phyloP scores from a whole-genome alignment of 331 rosid genomes.

The Spiraea crenata region DNA sequence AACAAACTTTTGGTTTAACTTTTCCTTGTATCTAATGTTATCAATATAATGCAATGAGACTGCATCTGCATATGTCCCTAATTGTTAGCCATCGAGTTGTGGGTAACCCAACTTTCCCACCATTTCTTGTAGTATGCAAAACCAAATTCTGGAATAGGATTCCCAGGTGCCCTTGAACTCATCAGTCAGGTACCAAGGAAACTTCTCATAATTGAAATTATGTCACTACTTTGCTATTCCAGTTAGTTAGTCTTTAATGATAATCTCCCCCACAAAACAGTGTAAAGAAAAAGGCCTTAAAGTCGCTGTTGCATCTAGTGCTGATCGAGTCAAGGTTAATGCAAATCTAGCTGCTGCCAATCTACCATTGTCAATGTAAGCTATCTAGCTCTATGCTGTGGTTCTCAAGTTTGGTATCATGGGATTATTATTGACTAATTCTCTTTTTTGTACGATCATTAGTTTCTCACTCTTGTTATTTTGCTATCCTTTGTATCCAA shows the following conservation, averaged over 20 bases:
- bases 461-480: constrained; percentile 10
- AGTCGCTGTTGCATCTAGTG: constrained; percentile 99
- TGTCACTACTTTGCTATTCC: constrained; percentile 24
- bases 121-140: constrained; percentile 72
- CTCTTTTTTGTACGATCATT: constrained; percentile 7
- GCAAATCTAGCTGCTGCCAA: constrained; percentile 94
- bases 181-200: constrained; percentile 64
- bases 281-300: constrained; percentile 90
- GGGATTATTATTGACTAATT: background rate
- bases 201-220: constrained; percentile 2
- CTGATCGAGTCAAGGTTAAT: constrained; percentile 95
- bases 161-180: constrained; percentile 92
- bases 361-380: constrained; percentile 83
- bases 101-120: constrained; percentile 6
- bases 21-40: background rate
- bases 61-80: background rate
- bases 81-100: background rate
- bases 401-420: constrained; percentile 9
- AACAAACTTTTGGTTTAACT: too few relatives aligned
- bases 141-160: constrained; percentile 93
- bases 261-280: constrained; percentile 38
- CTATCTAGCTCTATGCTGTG: constrained; percentile 3
- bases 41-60: background rate
- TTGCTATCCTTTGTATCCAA: constrained; percentile 17
- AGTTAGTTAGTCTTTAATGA: constrained; percentile 24